Evolutionary conservation across 139 green algal species (phyloP), one percentile per base, ranked within the genome.

Genomic region (Diplosphaera chodatii): DNA sequence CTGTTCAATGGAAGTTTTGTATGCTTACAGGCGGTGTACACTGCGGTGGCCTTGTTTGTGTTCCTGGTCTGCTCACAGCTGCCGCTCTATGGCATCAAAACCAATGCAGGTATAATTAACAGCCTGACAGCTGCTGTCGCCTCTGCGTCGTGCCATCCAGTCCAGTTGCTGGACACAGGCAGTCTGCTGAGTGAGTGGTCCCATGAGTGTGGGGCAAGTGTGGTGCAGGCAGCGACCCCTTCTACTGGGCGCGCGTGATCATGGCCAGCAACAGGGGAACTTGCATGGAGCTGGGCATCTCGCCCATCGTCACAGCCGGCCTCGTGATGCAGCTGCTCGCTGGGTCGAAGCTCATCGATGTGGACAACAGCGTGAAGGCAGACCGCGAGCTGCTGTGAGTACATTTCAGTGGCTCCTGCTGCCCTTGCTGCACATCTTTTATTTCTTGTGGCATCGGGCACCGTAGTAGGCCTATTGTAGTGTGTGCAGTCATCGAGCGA

Each of bases 161-260:
- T n/a, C n/a, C n/a, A 48, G 37, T 48, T 21, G 13, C 13, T 48
- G 37, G 37, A 48, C 37, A 48, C 37, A 48, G 8, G 37, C 37
- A 48, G 13, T 13, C 10, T n/a, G n/a, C n/a, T n/a, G n/a, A n/a
- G n/a, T n/a, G n/a, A n/a, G n/a, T n/a, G n/a, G n/a, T n/a, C n/a
- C n/a, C n/a, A n/a, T n/a, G n/a, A n/a, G n/a, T n/a, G n/a, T n/a
- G n/a, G n/a, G n/a, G n/a, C n/a, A n/a, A n/a, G n/a, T n/a, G n/a
- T n/a, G n/a, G n/a, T 18, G 25, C 48, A 5, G 88, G 89, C 59
- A 88, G 88, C 20, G 95, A 99, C 80, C 94, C 95, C 10, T 96
- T 98, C 80, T 99, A 98, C 79, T 99, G 95, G 94, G 90, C 91
- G 28, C 91, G 95, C 55, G 92, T 98, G 13, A 99, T 99, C 81